Percentiles rank a stretch among this genome's conserved stretches.
Conservation (phyloP, 495 filamentous ascomycete species). For the Trichoderma reesei region DNA sequence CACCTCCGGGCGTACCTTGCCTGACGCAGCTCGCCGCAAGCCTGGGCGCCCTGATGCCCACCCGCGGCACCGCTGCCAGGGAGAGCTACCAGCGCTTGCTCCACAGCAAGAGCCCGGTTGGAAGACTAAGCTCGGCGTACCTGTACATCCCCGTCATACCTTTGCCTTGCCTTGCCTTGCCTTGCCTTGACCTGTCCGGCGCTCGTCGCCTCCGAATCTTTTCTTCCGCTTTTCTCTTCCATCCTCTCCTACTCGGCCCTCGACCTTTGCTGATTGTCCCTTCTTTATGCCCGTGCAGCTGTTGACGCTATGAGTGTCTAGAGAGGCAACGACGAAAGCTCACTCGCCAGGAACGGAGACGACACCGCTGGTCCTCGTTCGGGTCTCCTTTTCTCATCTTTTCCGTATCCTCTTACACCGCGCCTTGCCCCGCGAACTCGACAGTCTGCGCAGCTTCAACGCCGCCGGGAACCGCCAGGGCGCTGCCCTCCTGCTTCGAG, state of each 20-base stretch:
- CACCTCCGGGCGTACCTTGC: no score
- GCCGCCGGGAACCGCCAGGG: neutral
- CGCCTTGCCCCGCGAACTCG: neutral
- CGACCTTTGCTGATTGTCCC: neutral
- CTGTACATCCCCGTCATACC: no score
- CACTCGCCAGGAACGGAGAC: neutral
- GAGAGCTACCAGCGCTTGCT: neutral
- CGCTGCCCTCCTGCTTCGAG: neutral
- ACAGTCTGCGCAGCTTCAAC: neutral
- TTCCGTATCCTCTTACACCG: neutral
- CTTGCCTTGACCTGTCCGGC: no score
- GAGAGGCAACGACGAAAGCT: neutral
- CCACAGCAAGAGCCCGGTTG: neutral
- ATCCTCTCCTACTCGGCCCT: neutral
- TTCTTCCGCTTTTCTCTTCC: slow-evolving; percentile 3
- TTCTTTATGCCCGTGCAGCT: neutral
- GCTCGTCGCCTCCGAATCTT: neutral
- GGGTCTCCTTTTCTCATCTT: neutral
- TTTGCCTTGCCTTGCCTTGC: no score
- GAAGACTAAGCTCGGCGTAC: no score
- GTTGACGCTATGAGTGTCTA: slow-evolving; percentile 3
- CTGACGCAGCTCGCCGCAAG: no score
- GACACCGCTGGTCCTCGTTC: neutral
- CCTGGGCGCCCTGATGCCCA: neutral
- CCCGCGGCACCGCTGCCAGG: neutral